Base-by-base conservation (phyloP, 306 rosid species). In the Quillaja saponaria region DNA sequence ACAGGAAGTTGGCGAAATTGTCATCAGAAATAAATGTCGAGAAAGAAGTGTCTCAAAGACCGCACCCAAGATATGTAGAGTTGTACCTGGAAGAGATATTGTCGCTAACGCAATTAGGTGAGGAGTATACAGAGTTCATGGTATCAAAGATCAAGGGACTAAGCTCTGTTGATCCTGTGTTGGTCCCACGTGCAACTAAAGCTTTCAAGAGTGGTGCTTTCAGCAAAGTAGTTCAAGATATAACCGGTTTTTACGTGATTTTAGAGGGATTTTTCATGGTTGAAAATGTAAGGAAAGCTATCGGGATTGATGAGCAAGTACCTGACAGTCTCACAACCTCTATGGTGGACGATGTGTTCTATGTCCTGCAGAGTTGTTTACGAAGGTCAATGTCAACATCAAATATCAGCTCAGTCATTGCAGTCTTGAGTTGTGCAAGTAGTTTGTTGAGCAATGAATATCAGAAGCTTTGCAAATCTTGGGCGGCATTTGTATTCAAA, bases 211-310 rank as follows among this genome's bases (percentile, higher is more conserved):
- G 86, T 76, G 98, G 98, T 55, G 74, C 80, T 58, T 88, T 91
- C 69, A 88, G 88, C 78, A 91, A 88, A 74, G 96, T 81, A 38
- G 84, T 79, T 11, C 98, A 91, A 64, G 96, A 91, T 31, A 49
- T 91, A 49, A 91, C 96, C 0, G 98, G 96, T 48, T 91, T 89
- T 71, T 92, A 89, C 4, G 94, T 92, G 40, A 83, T 88, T 73
- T 74, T 92, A 0, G 99, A 92, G 71, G 99, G 99, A 15, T 92
- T 86, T 63, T 92, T 86, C 80, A 92, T 92, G 96, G 96, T 92
- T 61, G 99, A 92, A 78, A 92, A 87, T 74, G 96, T 85, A 46
- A 84, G 96, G 75, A 92, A 92, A 68, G 99, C 99, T 5, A 85
- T 86, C 40, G 68, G 69, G 79, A 92, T 92, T 15, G 95, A 89